Conservation (phyloP, 345 rosid species). For the Mallotus nudiflorus region DNA sequence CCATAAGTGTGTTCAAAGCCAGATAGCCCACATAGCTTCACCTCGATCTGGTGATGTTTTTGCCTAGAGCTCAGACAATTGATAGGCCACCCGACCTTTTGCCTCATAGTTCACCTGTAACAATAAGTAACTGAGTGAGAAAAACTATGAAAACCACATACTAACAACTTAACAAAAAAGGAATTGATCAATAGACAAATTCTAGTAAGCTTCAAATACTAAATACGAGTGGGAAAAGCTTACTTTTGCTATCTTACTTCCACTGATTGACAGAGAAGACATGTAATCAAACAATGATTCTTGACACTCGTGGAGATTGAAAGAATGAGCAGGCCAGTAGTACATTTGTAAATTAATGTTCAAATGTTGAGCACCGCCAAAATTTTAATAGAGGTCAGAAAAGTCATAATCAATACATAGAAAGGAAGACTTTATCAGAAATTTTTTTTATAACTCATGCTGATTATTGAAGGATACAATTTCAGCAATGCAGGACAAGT, state of each 20-base stretch:
- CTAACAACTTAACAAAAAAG: neutral
- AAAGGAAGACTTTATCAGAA: constrained; percentile 13
- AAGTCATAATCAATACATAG: constrained; percentile 1
- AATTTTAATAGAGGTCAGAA: constrained; percentile 1
- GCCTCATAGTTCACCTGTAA: constrained; percentile 81
- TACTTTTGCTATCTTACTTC: constrained; percentile 84
- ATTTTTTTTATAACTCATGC: neutral
- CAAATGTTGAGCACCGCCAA: constrained; percentile 87
- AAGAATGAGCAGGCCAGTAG: constrained; percentile 91
- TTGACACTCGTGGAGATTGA: constrained; percentile 82
- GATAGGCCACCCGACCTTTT: constrained; percentile 91
- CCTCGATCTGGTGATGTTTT: constrained; percentile 82
- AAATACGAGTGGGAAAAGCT: constrained; percentile 20
- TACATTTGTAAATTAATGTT: constrained; percentile 98
- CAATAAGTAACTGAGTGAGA: neutral
- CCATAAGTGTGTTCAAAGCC: constrained; percentile 93
- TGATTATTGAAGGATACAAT: neutral
- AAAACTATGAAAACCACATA: neutral
- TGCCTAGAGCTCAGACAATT: constrained; percentile 88
- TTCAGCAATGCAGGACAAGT: neutral
- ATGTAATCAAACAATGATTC: constrained; percentile 84
- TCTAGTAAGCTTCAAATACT: constrained; percentile 1
- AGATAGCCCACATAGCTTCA: constrained; percentile 70
- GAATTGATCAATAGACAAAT: neutral
- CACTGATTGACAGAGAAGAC: constrained; percentile 65